Evolutionary conservation across 1,139 yeast species (phyloP).

Genomic region (Pichia sp.): DNA sequence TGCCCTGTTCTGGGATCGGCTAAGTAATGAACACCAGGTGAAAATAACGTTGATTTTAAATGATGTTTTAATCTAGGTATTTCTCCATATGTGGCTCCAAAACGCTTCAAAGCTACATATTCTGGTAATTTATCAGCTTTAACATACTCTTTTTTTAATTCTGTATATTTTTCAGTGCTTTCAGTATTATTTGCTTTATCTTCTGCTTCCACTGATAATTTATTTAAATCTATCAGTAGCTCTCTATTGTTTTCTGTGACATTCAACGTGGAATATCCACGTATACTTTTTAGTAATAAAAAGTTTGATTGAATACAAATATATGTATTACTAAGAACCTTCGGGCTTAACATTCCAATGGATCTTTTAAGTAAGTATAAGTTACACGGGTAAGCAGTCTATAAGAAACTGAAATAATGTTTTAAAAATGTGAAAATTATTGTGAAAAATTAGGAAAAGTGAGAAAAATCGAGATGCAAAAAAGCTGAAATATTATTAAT

Average conservation of each 20-base stretch:
- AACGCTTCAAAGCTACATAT: conserved; percentile 18
- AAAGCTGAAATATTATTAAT: no score
- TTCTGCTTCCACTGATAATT: background rate
- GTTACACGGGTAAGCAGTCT: no score
- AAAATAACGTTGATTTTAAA: conserved; percentile 62
- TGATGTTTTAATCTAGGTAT: conserved; percentile 52
- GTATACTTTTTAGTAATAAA: background rate
- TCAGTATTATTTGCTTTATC: background rate
- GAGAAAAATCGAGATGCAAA: no score
- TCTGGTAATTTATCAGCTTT: conserved; percentile 3
- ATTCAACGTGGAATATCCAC: background rate
- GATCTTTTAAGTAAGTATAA: background rate
- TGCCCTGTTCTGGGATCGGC: conserved; percentile 72
- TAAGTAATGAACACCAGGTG: conserved; percentile 78
- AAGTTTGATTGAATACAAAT: background rate
- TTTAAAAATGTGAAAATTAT: background rate
- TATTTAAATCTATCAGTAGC: background rate
- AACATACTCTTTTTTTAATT: conserved; percentile 1
- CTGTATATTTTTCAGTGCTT: background rate
- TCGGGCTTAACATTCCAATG: background rate
- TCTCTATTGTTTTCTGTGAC: conserved; percentile 13
- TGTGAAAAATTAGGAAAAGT: no score
- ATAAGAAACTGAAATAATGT: no score
- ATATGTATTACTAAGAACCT: background rate
- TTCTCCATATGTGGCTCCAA: conserved; percentile 10